Base-by-base conservation (phyloP, 1,284 basidiomycete species). In the Ustilago xerochloae region DNA sequence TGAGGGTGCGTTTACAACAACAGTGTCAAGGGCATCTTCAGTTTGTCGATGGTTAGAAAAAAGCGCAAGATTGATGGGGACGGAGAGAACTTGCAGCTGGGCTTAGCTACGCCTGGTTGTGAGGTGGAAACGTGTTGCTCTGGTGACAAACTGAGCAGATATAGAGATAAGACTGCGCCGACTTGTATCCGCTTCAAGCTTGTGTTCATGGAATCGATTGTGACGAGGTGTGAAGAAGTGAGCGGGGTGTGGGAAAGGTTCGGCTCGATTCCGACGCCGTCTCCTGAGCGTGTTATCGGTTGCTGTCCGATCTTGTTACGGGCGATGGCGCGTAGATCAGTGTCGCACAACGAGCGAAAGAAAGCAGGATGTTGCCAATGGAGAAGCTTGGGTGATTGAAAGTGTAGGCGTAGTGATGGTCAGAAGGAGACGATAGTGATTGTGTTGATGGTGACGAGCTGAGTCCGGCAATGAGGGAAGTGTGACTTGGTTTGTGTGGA, bases 161-260 rank as follows among this genome's bases (percentile, higher is more conserved):
- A 7, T 6, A 20, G 48, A 33, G 35, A 38, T 38, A 51, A 51
- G 49, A 38, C 20, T 51, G 29, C 49, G 49, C 49, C 35, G n/a
- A 35, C n/a, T 18, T 10, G 9, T 7, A 22, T 29, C n/a, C 16
- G 24, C 30, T 32, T 30, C 10, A 15, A 35, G 7, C 10, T 30
- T 24, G 13, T 18, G 18, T 32, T 41, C 5, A 9, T 13, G 15
- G 38, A 20, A n/a, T 35, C 32, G 26, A 47, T 24, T 30, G 16
- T 30, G 45, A 47, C 29, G 26, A 47, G 45, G 7, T 43, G 41
- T 15, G 6, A 33, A 33, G 32, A 15, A 9, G 32, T 33, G 28
- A 16, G 46, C 12, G 13, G n/a, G 20, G 26, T 28, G n/a, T 16
- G 2, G 32, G 49, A 33, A 38, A 20, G n/a, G 22, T 15, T 41